Percentiles rank a stretch among this genome's conserved stretches.
Evolutionary conservation across 1,139 yeast species (phyloP).

Genomic region (Suhomyces panamericanus): DNA sequence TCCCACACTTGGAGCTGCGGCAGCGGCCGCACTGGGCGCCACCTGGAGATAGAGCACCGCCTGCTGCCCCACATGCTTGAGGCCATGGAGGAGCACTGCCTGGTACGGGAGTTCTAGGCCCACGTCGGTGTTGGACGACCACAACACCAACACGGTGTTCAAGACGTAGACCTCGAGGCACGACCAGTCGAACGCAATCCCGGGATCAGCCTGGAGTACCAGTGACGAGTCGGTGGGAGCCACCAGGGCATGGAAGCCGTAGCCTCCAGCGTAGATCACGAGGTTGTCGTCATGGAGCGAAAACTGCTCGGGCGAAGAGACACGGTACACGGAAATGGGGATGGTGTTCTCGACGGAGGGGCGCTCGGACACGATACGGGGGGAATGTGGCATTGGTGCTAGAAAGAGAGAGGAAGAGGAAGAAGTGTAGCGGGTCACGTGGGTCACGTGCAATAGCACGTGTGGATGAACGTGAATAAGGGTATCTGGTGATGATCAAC

Average conservation of each 20-base stretch:
- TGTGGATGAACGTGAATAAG: too few species aligned
- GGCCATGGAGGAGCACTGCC: conserved; percentile 39
- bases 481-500: too few species aligned
- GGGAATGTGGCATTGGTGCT: conserved; percentile 9
- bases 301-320: conserved; percentile 44
- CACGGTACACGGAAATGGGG: conserved; percentile 32
- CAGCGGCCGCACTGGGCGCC: conserved; percentile 21
- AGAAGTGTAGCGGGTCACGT: not conserved
- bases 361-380: conserved; percentile 28
- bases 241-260: conserved; percentile 18
- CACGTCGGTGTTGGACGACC: conserved; percentile 28
- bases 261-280: conserved; percentile 44
- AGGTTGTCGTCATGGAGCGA: conserved; percentile 42
- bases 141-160: conserved; percentile 38
- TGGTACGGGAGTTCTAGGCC: conserved; percentile 48
- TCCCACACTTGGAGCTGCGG: conserved; percentile 12
- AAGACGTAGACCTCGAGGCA: conserved; percentile 37
- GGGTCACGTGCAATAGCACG: not conserved
- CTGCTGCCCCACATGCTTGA: conserved; percentile 19
- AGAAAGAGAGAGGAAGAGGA: conserved; percentile 1
- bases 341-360: conserved; percentile 49
- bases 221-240: conserved; percentile 20
- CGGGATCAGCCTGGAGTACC: conserved; percentile 14
- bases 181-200: conserved; percentile 15
- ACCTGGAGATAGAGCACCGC: conserved; percentile 37